Evolutionary conservation across 1,139 yeast genomes (phyloP).

Genomic region (Kluyveromyces marxianus): DNA sequence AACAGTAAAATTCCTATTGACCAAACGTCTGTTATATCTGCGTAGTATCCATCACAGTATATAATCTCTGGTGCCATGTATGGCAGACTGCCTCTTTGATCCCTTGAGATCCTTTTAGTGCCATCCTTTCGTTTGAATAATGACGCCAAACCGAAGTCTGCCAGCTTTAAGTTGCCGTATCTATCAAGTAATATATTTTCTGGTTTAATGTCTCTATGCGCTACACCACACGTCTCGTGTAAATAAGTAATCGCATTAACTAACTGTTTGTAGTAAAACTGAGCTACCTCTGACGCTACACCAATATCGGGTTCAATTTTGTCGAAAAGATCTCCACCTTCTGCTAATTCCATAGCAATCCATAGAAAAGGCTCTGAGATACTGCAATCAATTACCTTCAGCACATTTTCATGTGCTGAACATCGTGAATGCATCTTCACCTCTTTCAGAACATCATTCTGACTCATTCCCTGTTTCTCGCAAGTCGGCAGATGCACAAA

Average conservation of each 20-base stretch:
- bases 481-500: constrained; percentile 46
- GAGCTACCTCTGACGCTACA: constrained; percentile 56
- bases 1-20: constrained; percentile 55
- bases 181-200: constrained; percentile 75
- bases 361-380: constrained; percentile 48
- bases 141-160: constrained; percentile 64
- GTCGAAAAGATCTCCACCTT: constrained; percentile 66
- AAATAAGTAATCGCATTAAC: constrained; percentile 49
- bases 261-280: constrained; percentile 58
- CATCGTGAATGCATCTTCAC: constrained; percentile 48
- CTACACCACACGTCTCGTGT: constrained; percentile 61
- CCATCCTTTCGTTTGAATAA: constrained; percentile 53
- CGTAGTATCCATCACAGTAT: constrained; percentile 38
- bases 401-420: constrained; percentile 49
- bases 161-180: constrained; percentile 54
- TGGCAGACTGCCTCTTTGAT: constrained; percentile 61
- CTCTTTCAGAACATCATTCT: constrained; percentile 45
- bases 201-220: constrained; percentile 86
- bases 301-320: constrained; percentile 71
- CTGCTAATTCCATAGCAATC: constrained; percentile 58
- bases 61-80: constrained; percentile 67
- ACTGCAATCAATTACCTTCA: constrained; percentile 45
- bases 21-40: constrained; percentile 53
- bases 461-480: constrained; percentile 36
- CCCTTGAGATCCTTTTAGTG: constrained; percentile 44